Percentiles rank a stretch among this genome's conserved stretches.
phyloP scores from a whole-genome alignment of 805 yeast species.

The Ogataea parapolymorpha region DNA sequence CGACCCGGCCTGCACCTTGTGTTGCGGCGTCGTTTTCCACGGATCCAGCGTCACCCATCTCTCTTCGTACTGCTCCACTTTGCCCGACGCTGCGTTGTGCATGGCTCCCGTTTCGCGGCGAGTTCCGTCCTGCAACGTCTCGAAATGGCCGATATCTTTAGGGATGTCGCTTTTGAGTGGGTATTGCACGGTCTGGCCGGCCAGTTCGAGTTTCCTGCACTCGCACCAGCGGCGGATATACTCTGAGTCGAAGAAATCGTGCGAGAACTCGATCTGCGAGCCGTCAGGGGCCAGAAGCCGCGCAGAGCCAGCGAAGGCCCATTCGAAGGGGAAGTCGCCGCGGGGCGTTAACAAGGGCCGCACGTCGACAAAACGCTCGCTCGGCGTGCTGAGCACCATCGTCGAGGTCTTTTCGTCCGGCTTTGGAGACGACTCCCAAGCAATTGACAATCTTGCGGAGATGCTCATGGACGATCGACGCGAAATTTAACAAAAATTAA shows the following conservation, averaged over 20 bases:
- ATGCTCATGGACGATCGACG: slow-evolving; percentile 24
- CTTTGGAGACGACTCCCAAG: slow-evolving; percentile 43
- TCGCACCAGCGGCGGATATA: slow-evolving; percentile 28
- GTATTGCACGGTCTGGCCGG: slow-evolving; percentile 12
- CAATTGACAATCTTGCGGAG: slow-evolving; percentile 49
- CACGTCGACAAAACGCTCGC: slow-evolving; percentile 46
- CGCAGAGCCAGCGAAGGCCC: slow-evolving; percentile 56
- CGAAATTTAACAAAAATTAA: not conserved
- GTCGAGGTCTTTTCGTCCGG: slow-evolving; percentile 46
- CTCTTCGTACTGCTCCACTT: slow-evolving; percentile 46
- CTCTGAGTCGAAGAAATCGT: slow-evolving; percentile 40
- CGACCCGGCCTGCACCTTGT: slow-evolving; percentile 10
- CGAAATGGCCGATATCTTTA: slow-evolving; percentile 47
- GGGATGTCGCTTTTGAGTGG: slow-evolving; percentile 19
- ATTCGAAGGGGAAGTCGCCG: slow-evolving; percentile 47
- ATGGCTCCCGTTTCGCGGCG: slow-evolving; percentile 50
- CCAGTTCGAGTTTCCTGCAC: slow-evolving; percentile 1
- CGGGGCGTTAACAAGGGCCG: slow-evolving; percentile 36
- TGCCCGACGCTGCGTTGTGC: slow-evolving; percentile 43
- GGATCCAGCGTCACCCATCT: slow-evolving; percentile 53
- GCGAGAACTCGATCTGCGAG: slow-evolving; percentile 39
- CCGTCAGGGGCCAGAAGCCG: slow-evolving; percentile 28
- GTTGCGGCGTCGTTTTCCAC: slow-evolving; percentile 29
- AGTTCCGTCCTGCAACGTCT: slow-evolving; percentile 36
- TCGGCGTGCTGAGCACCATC: slow-evolving; percentile 44